Evolutionary conservation across 2,329 filamentous ascomycete species (phyloP).

Genomic region (Bisporella sp.): DNA sequence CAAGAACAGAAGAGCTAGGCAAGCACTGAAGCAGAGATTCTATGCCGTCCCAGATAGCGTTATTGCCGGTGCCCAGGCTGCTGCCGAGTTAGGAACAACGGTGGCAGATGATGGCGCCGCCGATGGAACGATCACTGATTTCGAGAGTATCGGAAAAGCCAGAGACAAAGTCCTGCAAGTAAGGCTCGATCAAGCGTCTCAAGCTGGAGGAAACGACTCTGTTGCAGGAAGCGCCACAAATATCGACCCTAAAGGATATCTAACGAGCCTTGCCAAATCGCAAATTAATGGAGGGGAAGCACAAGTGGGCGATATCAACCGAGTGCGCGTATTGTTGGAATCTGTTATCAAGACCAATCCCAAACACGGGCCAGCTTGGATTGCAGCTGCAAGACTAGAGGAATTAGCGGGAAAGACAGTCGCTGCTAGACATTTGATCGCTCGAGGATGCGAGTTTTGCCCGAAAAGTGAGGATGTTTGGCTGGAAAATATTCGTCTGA

Average conservation of each 20-base stretch:
- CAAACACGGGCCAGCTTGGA: constrained; percentile 91
- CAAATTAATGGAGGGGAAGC: constrained; percentile 73
- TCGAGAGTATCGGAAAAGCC: constrained; percentile 92
- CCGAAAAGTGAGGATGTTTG: constrained; percentile 93
- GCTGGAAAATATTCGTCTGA: constrained; percentile 91
- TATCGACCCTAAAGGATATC: constrained; percentile 92
- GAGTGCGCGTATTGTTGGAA: constrained; percentile 85
- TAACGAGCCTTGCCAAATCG: constrained; percentile 82
- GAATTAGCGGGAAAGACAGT: constrained; percentile 89
- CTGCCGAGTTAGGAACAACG: constrained; percentile 77
- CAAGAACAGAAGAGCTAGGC: constrained; percentile 79
- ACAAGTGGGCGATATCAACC: constrained; percentile 89
- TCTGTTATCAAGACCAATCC: constrained; percentile 97
- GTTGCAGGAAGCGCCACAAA: constrained; percentile 75
- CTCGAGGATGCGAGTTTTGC: constrained; percentile 81
- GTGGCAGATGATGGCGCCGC: constrained; percentile 72
- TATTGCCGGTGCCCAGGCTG: constrained; percentile 75
- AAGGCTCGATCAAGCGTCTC: constrained; percentile 83
- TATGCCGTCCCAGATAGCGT: constrained; percentile 98
- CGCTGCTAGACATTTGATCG: constrained; percentile 80
- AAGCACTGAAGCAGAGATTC: constrained; percentile 76
- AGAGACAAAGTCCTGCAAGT: constrained; percentile 94
- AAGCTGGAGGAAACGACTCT: constrained; percentile 52
- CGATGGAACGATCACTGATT: constrained; percentile 95
- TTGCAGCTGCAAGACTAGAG: constrained; percentile 86